Percentiles rank a stretch among this genome's conserved stretches.
Evolutionary conservation across 352 stramenopile species (phyloP).

Genomic region (Blastocystis sp.): DNA sequence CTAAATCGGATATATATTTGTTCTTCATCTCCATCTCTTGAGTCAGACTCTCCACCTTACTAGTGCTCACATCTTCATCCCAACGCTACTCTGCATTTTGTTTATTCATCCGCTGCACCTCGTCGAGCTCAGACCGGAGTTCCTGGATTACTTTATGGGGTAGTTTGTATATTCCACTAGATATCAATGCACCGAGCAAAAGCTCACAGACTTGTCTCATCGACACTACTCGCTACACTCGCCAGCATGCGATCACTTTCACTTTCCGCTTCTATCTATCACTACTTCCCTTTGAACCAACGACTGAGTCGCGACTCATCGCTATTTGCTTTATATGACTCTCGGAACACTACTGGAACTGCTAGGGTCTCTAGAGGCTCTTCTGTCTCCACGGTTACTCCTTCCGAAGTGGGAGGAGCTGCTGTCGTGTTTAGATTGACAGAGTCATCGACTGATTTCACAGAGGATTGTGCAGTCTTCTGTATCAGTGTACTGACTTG

Average conservation of each 20-base stretch:
- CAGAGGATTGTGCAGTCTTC: neutral
- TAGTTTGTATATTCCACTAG: slow-evolving; percentile 42
- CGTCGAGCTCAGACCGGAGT: neutral
- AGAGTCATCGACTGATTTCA: neutral
- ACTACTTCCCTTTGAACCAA: neutral
- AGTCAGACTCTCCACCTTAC: neutral
- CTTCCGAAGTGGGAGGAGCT: neutral
- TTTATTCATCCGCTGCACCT: neutral
- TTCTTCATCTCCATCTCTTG: slow-evolving; percentile 37
- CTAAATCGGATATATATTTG: slow-evolving; percentile 19
- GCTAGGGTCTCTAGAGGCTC: neutral
- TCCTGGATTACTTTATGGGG: slow-evolving; percentile 47
- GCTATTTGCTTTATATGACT: neutral
- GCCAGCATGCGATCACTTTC: slow-evolving; percentile 17
- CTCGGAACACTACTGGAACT: neutral
- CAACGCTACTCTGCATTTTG: neutral
- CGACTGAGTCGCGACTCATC: neutral
- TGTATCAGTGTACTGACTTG: neutral
- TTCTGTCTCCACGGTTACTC: neutral
- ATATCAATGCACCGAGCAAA: neutral
- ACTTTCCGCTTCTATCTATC: slow-evolving; percentile 5
- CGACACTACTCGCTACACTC: neutral
- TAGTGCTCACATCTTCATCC: neutral
- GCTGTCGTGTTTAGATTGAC: neutral
- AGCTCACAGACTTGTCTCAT: neutral